phyloP scores from a whole-genome alignment of 2,329 filamentous ascomycete species.

The Neoascochyta sp. region DNA sequence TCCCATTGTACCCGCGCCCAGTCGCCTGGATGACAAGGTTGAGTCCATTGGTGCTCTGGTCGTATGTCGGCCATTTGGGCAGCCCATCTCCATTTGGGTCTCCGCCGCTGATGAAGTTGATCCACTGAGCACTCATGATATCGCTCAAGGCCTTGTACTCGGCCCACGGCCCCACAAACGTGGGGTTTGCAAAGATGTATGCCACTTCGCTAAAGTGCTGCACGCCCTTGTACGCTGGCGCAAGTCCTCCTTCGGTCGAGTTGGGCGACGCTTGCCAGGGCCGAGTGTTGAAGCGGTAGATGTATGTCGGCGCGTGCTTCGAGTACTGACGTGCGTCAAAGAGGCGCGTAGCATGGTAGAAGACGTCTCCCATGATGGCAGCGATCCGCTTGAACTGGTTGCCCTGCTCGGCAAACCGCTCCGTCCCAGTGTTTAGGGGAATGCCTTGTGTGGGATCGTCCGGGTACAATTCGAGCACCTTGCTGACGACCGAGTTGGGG shows the following conservation, averaged over 20 bases:
- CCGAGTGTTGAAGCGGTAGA: slow-evolving; percentile 58
- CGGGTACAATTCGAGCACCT: slow-evolving; percentile 35
- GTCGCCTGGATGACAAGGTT: slow-evolving; percentile 48
- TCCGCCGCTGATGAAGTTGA: slow-evolving; percentile 42
- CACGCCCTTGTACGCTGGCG: slow-evolving; percentile 44
- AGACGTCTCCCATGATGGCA: slow-evolving; percentile 52
- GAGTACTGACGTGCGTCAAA: slow-evolving; percentile 44
- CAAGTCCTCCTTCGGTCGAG: slow-evolving; percentile 42
- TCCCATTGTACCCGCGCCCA: slow-evolving; percentile 40
- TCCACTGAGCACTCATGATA: slow-evolving; percentile 47
- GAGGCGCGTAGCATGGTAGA: slow-evolving; percentile 55
- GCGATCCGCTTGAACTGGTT: slow-evolving; percentile 54
- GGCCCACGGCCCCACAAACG: slow-evolving; percentile 37
- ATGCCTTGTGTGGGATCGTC: slow-evolving; percentile 33
- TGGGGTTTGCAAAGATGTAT: slow-evolving; percentile 47
- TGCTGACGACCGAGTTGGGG: slow-evolving; percentile 27
- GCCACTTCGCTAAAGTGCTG: slow-evolving; percentile 54
- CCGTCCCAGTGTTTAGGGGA: slow-evolving; percentile 30
- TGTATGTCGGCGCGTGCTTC: slow-evolving; percentile 52
- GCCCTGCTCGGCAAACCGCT: slow-evolving; percentile 32
- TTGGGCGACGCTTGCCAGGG: slow-evolving; percentile 27
- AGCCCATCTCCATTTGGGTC: slow-evolving; percentile 37
- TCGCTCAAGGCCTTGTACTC: slow-evolving; percentile 42
- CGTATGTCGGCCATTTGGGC: slow-evolving; percentile 44
- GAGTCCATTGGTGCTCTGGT: slow-evolving; percentile 32